Evolutionary conservation across 2,329 filamentous ascomycete species (phyloP).

Genomic region (Trichoderma endophyticum): DNA sequence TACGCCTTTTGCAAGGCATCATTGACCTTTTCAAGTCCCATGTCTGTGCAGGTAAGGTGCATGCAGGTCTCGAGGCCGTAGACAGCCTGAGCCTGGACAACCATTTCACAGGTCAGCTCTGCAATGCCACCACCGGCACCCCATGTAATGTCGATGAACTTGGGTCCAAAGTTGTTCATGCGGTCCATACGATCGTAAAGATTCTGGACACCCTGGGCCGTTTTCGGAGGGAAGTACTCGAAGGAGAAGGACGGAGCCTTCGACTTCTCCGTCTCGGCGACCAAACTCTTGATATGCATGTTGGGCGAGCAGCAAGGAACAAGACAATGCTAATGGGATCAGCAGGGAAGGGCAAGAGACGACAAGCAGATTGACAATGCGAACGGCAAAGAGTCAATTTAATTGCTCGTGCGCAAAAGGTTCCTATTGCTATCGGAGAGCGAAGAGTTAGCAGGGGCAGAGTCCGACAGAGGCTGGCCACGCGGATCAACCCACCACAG

Average conservation of each 20-base stretch:
- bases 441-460: neutral
- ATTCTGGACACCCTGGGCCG: conserved; percentile 95
- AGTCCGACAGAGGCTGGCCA: neutral
- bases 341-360: neutral
- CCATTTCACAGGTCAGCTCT: conserved; percentile 95
- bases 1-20: conserved; percentile 84
- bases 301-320: conserved; percentile 34
- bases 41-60: conserved; percentile 98
- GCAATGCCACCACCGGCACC: conserved; percentile 90
- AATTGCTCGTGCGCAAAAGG: neutral
- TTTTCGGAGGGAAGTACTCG: conserved; percentile 99
- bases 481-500: neutral
- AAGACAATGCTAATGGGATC: neutral
- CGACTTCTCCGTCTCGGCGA: conserved; percentile 74
- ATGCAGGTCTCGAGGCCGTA: conserved; percentile 98
- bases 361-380: neutral
- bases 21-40: conserved; percentile 90
- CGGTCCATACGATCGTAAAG: conserved; percentile 99
- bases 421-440: neutral
- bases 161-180: conserved; percentile 91
- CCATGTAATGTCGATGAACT: conserved; percentile 99
- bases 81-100: conserved; percentile 88
- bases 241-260: conserved; percentile 92
- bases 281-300: conserved; percentile 96
- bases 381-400: neutral